phyloP scores from a whole-genome alignment of 163 green algal genomes.

The Chlorella variabilis region DNA sequence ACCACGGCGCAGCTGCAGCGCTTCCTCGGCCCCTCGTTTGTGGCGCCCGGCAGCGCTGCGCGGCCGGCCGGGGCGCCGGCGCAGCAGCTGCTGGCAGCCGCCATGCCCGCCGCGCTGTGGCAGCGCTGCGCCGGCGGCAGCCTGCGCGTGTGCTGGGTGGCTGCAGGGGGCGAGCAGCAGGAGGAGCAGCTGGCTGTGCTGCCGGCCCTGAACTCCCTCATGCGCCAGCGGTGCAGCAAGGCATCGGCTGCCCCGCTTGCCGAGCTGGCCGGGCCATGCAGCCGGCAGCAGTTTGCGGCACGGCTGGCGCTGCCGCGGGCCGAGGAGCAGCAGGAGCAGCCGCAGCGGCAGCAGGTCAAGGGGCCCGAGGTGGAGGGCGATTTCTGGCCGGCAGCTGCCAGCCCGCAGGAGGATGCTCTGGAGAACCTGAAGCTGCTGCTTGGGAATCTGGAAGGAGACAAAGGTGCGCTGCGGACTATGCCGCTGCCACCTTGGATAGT shows the following conservation, averaged over 20 bases:
- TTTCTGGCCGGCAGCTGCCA: constrained; percentile 4
- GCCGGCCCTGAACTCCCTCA: background rate
- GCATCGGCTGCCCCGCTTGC: background rate
- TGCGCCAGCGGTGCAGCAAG: background rate
- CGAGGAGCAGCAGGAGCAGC: no score
- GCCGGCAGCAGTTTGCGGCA: constrained; percentile 1
- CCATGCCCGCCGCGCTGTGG: constrained; percentile 9
- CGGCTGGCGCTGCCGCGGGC: constrained; percentile 11
- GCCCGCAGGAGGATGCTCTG: background rate
- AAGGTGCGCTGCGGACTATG: background rate
- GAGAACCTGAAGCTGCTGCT: background rate
- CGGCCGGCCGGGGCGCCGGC: background rate
- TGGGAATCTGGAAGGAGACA: background rate
- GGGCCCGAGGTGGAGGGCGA: background rate
- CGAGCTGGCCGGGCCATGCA: constrained; percentile 3
- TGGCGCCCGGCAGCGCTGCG: no score
- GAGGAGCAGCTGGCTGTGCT: background rate
- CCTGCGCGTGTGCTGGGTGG: constrained; percentile 20
- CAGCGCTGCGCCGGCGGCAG: constrained; percentile 8
- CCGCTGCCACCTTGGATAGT: background rate
- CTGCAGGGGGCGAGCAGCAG: background rate
- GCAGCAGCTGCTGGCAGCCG: constrained; percentile 11
- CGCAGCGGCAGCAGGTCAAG: background rate
- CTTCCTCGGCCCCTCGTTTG: background rate
- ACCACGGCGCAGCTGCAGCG: background rate